Conservation (phyloP, 345 rosid genomes). For the rapeseed (Brassica napus) region Da-Ae NC_063447.1:15569501-15570000, state of each 20-base stretch:
- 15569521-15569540: neutral
- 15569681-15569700: neutral
- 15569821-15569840: neutral
- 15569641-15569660: slow-evolving; percentile 1
- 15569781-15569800: neutral
- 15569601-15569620: neutral
- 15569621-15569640: neutral
- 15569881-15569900: neutral
- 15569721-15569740: slow-evolving; percentile 5
- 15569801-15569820: neutral
- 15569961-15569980: neutral
- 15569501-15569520: neutral
- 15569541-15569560: neutral
- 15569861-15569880: neutral
- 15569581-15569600: neutral
- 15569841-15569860: neutral
- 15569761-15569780: slow-evolving; percentile 2
- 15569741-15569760: neutral
- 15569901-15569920: neutral
- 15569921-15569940: neutral
- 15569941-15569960: neutral
- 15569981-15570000: neutral
- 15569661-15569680: slow-evolving; percentile 6
- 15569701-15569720: neutral
- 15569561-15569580: neutral